Conservation (phyloP, 2,329 filamentous ascomycete species). For the Scedosporium aurantiacum region DNA sequence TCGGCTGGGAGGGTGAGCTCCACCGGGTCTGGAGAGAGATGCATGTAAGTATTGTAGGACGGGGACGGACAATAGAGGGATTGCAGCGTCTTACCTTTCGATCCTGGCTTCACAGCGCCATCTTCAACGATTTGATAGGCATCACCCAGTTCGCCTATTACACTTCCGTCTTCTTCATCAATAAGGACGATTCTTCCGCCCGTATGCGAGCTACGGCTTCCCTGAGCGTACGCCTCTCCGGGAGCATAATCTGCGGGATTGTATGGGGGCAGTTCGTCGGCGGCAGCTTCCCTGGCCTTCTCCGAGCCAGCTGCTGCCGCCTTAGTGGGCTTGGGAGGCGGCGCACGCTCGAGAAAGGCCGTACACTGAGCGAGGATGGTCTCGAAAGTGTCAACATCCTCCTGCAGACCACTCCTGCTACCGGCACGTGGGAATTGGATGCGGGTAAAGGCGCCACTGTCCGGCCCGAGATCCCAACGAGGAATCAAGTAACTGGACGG, state of each 20-base stretch:
- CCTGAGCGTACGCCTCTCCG: constrained; percentile 64
- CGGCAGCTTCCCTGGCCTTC: constrained; percentile 28
- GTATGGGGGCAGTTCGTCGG: constrained; percentile 50
- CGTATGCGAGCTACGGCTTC: constrained; percentile 40
- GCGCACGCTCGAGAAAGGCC: constrained; percentile 78
- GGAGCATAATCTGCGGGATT: constrained; percentile 73
- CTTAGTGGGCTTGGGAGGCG: constrained; percentile 38
- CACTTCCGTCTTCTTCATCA: constrained; percentile 91
- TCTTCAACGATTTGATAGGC: constrained; percentile 74
- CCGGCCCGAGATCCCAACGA: constrained; percentile 83
- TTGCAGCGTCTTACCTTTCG: constrained; percentile 57
- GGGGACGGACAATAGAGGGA: background rate
- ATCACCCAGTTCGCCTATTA: constrained; percentile 82
- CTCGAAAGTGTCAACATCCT: constrained; percentile 93
- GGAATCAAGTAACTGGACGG: constrained; percentile 89
- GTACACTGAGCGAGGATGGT: constrained; percentile 97
- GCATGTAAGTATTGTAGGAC: background rate
- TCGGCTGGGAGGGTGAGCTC: constrained; percentile 64
- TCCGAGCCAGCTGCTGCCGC: constrained; percentile 16
- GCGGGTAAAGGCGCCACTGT: constrained; percentile 81
- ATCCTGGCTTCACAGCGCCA: constrained; percentile 65
- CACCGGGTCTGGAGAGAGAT: constrained; percentile 48
- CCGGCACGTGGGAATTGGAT: constrained; percentile 79
- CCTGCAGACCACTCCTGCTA: constrained; percentile 63
- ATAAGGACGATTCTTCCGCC: constrained; percentile 79